Percentiles rank a stretch among this genome's conserved stretches.
Evolutionary conservation across 345 rosid genomes (phyloP).

Genomic region (Mangifera indica): DNA sequence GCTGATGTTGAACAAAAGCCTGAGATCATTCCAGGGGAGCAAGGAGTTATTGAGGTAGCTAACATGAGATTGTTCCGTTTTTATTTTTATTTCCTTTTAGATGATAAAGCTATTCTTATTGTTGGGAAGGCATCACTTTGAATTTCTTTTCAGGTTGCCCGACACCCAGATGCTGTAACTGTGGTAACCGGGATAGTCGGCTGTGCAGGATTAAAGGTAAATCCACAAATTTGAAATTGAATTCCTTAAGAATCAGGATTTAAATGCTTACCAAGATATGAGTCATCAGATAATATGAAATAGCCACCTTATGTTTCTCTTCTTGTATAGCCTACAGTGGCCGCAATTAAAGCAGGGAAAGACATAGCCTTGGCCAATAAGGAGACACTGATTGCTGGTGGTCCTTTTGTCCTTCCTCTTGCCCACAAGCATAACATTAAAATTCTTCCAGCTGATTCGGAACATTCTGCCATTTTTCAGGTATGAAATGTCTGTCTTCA

Average conservation of each 20-base stretch:
- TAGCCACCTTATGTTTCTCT: constrained; percentile 14
- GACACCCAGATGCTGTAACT: constrained; percentile 85
- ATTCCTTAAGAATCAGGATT: constrained; percentile 8
- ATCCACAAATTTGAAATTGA: not conserved
- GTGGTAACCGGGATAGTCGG: constrained; percentile 98
- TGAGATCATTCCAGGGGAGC: constrained; percentile 93
- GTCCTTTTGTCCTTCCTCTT: constrained; percentile 94
- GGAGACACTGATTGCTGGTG: constrained; percentile 95
- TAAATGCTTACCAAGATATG: constrained; percentile 9
- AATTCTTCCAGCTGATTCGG: constrained; percentile 98
- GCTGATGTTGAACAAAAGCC: constrained; percentile 74
- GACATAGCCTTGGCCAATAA: constrained; percentile 96
- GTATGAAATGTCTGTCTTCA: constrained; percentile 31
- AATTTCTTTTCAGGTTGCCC: constrained; percentile 66
- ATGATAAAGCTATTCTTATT: constrained; percentile 6
- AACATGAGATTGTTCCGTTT: not conserved
- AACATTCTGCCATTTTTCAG: constrained; percentile 99
- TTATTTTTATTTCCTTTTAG: constrained; percentile 17
- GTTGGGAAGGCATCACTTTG: constrained; percentile 16
- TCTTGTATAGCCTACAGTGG: constrained; percentile 76
- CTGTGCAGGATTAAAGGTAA: constrained; percentile 93
- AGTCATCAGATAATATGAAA: not conserved
- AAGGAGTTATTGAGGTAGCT: constrained; percentile 79
- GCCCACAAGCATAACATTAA: constrained; percentile 85
- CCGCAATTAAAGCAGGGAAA: constrained; percentile 95